A percentile compares a stretch with the other conserved stretches of the same genome.
Evolutionary conservation across 2,329 filamentous ascomycete genomes (phyloP).

Genomic region (Claviceps spartinae): DNA sequence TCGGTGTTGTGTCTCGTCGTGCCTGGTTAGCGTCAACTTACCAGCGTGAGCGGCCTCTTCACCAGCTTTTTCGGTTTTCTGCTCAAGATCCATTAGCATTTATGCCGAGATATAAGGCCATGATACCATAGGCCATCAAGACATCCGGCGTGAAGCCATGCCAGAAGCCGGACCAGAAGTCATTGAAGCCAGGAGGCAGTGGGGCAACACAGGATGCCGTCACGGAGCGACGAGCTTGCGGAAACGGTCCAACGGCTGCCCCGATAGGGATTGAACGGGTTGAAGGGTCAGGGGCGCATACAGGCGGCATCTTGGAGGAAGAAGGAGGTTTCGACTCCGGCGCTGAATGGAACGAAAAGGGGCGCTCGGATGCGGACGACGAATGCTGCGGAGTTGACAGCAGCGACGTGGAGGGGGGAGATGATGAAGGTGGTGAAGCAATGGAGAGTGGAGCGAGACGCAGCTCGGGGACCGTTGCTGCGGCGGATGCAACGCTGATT

Average conservation of each 20-base stretch:
- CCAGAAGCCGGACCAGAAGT: too few species aligned
- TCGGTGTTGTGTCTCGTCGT: neutral
- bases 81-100: neutral
- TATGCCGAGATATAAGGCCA: neutral
- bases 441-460: slow-evolving; percentile 23
- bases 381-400: slow-evolving; percentile 15
- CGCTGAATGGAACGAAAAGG: slow-evolving; percentile 14
- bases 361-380: slow-evolving; percentile 12
- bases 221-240: slow-evolving; percentile 6
- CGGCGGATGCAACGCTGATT: slow-evolving; percentile 5
- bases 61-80: slow-evolving; percentile 23
- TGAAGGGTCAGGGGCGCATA: slow-evolving; percentile 21
- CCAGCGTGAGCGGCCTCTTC: slow-evolving; percentile 26
- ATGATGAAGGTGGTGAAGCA: slow-evolving; percentile 11
- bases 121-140: neutral
- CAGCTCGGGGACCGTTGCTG: slow-evolving; percentile 17
- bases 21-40: slow-evolving; percentile 15
- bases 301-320: slow-evolving; percentile 39
- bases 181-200: slow-evolving; percentile 5
- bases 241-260: slow-evolving; percentile 4
- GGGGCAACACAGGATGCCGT: slow-evolving; percentile 8
- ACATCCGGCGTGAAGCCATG: too few species aligned
- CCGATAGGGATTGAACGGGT: neutral
- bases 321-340: slow-evolving; percentile 14
- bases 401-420: slow-evolving; percentile 18